Base-by-base conservation (phyloP, 768 basidiomycete species). In the Mycena capillaripes region DNA sequence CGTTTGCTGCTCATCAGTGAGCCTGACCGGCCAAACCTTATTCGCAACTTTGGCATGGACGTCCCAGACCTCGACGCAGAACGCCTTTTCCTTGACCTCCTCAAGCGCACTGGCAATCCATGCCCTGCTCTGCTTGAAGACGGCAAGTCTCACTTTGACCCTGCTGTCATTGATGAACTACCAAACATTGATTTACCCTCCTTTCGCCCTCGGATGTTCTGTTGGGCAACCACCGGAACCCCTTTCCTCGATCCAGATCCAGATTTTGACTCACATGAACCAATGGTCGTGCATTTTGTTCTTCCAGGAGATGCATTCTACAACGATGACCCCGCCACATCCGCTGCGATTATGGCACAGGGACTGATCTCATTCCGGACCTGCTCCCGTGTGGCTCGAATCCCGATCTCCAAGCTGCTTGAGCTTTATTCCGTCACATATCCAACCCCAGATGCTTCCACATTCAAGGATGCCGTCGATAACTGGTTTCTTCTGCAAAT, bases 381-480 rank as follows among this genome's bases (percentile, higher is more conserved):
- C n/a, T 64, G 62, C 23, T 34, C 48, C 10, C 48, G 32, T 21
- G 10, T 10, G 17, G 36, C 62, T 17, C 38, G 46, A 12, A 50
- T 64, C 19, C 48, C 62, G 10, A 52, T 64, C 30, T 50, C 62
- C 4, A 32, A 50, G 16, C 30, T 64, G 48, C 5, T 64, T 12
- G 62, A 64, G 19, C 50, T 64, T 11, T 34, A 50, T 23, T 52
- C 36, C 25, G 10, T 27, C 27, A 64, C 62, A 10, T 52, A 52
- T 52, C 50, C 50, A 12, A 52, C 50, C 25, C 16, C 30, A 1
- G 62, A 64, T 25, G 32, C 23, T 9, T 46, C 46, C 14, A 38
- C 62, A 8, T 61, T 61, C 30, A 27, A 61, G 25, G 32, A 50
- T 17, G 62, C 62, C 11, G 62, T 64, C 19, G 50, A 64, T 32